Evolutionary conservation across 441 rosid genomes (phyloP), one percentile per base, ranked within the genome.

Genomic region (Adansonia grandidieri): DNA sequence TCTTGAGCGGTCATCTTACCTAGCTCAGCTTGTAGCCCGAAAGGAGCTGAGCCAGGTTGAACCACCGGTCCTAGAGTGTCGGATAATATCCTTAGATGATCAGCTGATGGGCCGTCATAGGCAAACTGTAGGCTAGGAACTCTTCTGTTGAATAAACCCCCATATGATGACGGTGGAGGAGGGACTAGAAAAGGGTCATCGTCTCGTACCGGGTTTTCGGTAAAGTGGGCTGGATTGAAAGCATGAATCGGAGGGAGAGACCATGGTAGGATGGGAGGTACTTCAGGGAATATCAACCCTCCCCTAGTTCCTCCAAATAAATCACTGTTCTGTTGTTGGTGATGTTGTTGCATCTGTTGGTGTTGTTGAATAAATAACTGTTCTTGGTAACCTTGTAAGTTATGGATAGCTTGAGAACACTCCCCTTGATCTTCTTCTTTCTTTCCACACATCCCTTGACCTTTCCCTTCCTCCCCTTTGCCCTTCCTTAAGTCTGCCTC

Each of bases 1-100:
- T 96, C 98, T 83, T 96, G 98, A 24, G 98, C 97, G 22, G 94
- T 92, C 97, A 93, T 89, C 81, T 91, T 96, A 7, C 95, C 94
- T 62, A 95, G 45, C 85, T 95, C 95, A 28, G 92, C 88, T 78
- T 91, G 98, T 44, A 92, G 85, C 58, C 97, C 97, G 37, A 93
- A 93, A 75, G 98, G 94, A 71, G 75, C 86, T n/a, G 91, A 85
- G 6, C 95, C 93, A 9, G 91, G 83, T 80, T 89, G 93, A 75
- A 82, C 90, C 63, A 87, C 88, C 0, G 91, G 91, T 11, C 98
- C 98, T 13, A 95, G 85, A 68, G 97, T 85, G 2, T 95, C 99
- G 0, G 98, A 89, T 71, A 95, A 80, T 79, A 93, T 88, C 86
- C 95, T 83, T 48, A 95, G 92, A 78, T 91, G 94, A 79, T 93